Base-by-base conservation (phyloP, 805 yeast genomes). In the Yamadazyma akitaensis region DNA sequence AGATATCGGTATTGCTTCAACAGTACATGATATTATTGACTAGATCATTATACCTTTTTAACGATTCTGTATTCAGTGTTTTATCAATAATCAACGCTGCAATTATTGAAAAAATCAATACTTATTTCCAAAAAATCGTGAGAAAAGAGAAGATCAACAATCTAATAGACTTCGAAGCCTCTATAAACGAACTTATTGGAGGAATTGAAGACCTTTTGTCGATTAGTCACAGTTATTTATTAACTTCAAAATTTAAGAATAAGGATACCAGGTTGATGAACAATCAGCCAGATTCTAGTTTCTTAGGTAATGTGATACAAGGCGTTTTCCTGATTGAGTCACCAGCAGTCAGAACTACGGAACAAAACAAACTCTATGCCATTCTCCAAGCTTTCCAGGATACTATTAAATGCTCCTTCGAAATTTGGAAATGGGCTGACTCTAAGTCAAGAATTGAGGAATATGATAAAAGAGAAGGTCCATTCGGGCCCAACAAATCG, bases 311-410 rank as follows among this genome's bases (percentile, higher is more conserved):
- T 44, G 85, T 82, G 19, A 85, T 87, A 44, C 86, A 84, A 51
- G 94, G 94, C 1, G 95, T 87, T 0, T 85, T 87, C 57, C 84
- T 80, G 46, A 79, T 82, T 12, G 95, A 87, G 51, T 73, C 87
- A 0, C 85, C 85, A 0, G 69, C 72, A 47, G 64, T 74, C 30
- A 56, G 77, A 43, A 65, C 77, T 16, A 73, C 77, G 12, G 80
- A 76, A 26, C 78, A 76, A 38, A 77, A 73, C 46, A 81, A 80
- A 51, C 64, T 83, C 17, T 70, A 76, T 49, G 73, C 83, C 1
- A 73, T 87, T 5, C 63, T 84, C n/a, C 67, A 79, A 39, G 77
- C 90, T 5, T 78, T 88, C 59, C 83, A 80, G 47, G 80, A 77
- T 48, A 80, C 86, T 1, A 75, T 80, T 1, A 63, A 61, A 24